Base-by-base conservation (phyloP, 352 stramenopile species). In the Pythium phragmiticola region DNA sequence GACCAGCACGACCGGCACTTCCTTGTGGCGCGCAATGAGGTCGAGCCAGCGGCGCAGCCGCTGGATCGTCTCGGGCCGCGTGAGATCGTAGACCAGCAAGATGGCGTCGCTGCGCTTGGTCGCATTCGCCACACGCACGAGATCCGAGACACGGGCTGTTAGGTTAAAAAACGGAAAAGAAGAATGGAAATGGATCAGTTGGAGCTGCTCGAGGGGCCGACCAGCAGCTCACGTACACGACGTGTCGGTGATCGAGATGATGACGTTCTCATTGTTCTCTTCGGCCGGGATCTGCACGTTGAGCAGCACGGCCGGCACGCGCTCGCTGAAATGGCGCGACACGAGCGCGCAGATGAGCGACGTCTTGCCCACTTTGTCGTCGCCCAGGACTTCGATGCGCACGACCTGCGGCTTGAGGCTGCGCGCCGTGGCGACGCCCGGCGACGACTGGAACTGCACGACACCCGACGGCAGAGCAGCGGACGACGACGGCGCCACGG, bases 301-400 rank as follows among this genome's bases (percentile, higher is more conserved):
- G 47, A 94, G 84, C 65, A 96, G 71, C 57, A 96, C 85, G 37
- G 76, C 81, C 16, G 87, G 87, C 64, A 96, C 88, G 65, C 89
- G 89, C 71, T 96, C 85, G 68, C 82, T 94, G 61, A 92, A 96
- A 67, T 93, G 88, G 63, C 84, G 78, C 58, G 86, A 95, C 67
- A 96, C 87, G 43, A 96, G 77, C 69, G 89, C 88, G 72, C 86
- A 95, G 71, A 96, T 95, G 68, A 96, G 86, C 74, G 89, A 96
- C 61, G 87, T 95, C 75, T 96, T 96, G 68, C 89, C 89, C 61
- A 94, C 85, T 75, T 92, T 94, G 71, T 94, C 87, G 69, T 96
- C 89, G 66, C 89, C 89, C 54, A 95, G 63, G 47, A 96, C 86
- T 58, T 95, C 87, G 63, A 96, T 93, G 63, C 84, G 87, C 59